Evolutionary conservation across 2,329 filamentous ascomycete genomes (phyloP).

Genomic region (Botrytis porri): DNA sequence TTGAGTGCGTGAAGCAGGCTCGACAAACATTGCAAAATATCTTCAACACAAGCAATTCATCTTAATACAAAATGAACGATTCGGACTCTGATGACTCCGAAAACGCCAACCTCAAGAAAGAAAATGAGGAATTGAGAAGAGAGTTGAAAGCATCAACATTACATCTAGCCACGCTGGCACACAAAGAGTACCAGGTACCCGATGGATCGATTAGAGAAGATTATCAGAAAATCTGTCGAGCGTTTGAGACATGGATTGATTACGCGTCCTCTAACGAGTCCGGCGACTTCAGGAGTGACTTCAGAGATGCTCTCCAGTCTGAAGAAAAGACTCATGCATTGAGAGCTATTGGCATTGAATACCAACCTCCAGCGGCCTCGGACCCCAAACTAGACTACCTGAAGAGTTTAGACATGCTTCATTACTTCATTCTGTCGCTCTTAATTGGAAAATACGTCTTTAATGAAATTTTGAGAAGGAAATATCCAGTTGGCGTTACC

Average conservation of each 20-base stretch:
- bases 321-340: background rate
- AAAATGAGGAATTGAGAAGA: background rate
- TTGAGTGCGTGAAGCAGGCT: background rate
- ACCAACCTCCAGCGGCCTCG: background rate
- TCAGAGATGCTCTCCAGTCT: background rate
- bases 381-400: background rate
- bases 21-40: too few relatives aligned
- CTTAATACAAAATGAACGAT: background rate
- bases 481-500: background rate
- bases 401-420: background rate
- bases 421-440: conserved; percentile 5
- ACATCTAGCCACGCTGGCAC: background rate
- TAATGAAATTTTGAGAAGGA: background rate
- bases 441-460: conserved; percentile 2
- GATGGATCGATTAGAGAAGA: conserved; percentile 5
- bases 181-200: conserved; percentile 7
- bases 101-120: background rate
- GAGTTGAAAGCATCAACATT: background rate
- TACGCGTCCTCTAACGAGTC: background rate
- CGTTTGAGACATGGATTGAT: conserved; percentile 4
- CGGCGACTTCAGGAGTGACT: background rate
- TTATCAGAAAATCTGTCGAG: conserved; percentile 3
- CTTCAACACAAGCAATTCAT: too few relatives aligned
- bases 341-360: background rate
- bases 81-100: background rate